Evolutionary conservation across 805 yeast species (phyloP).

Genomic region (Candida odintsovae): DNA sequence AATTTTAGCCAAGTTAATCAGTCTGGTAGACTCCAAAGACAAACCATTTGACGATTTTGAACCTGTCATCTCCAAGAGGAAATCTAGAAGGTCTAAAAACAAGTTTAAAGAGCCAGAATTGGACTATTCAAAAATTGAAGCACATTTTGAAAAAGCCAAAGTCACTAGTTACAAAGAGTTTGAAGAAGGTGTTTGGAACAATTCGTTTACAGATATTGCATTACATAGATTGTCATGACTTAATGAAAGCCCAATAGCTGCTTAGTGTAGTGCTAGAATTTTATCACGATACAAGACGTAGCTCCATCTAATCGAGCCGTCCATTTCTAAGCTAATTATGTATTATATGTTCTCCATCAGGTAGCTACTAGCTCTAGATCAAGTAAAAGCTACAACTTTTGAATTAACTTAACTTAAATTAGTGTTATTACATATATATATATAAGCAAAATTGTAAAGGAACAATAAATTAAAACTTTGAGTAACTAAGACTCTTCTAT

Average conservation of each 20-base stretch:
- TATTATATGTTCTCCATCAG: no score
- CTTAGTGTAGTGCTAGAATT: no score
- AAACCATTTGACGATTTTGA: conserved; percentile 14
- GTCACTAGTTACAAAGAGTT: conserved; percentile 20
- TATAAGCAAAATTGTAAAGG: not conserved
- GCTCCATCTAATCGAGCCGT: no score
- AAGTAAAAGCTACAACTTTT: not conserved
- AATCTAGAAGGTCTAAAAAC: conserved; percentile 22
- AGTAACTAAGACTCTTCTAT: not conserved
- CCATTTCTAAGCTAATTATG: no score
- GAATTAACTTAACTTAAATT: conserved; percentile 1
- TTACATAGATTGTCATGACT: conserved; percentile 27
- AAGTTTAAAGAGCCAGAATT: conserved; percentile 26
- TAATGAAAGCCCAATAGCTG: no score
- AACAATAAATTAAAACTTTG: not conserved
- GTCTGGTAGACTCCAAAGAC: conserved; percentile 21
- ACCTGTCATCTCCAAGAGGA: conserved; percentile 13
- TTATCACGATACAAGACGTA: no score
- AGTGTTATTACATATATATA: not conserved
- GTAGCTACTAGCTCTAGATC: no score
- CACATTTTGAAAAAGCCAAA: conserved; percentile 28
- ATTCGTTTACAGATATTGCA: conserved; percentile 49
- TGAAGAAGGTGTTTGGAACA: conserved; percentile 39
- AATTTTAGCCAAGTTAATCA: conserved; percentile 28
- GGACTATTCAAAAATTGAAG: conserved; percentile 25